phyloP scores from a whole-genome alignment of 225 moss, liverwort and hornwort species.

The Sphagnum tenellum region DNA sequence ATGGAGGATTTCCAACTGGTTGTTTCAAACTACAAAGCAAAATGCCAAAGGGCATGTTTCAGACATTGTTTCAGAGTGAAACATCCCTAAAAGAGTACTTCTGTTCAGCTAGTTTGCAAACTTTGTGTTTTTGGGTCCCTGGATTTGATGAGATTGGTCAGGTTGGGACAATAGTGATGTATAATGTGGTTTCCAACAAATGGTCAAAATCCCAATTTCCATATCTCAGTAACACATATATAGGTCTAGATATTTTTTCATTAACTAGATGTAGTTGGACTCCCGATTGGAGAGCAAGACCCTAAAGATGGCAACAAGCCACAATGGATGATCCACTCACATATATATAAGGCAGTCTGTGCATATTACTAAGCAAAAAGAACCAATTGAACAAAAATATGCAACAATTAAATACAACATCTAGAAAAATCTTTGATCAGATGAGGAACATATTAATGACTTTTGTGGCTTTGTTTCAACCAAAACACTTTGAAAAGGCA shows the following conservation, averaged over 20 bases:
- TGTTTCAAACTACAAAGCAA: slow-evolving; percentile 31
- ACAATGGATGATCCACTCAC: too few relatives aligned
- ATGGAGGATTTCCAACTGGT: slow-evolving; percentile 33
- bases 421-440: too few relatives aligned
- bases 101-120: slow-evolving; percentile 24
- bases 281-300: slow-evolving; percentile 17
- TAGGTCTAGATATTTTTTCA: slow-evolving; percentile 11
- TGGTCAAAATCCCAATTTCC: slow-evolving; percentile 48
- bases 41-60: slow-evolving; percentile 37
- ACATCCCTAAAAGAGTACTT: slow-evolving; percentile 31
- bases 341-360: too few relatives aligned
- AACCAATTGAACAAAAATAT: too few relatives aligned
- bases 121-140: slow-evolving; percentile 27
- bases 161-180: slow-evolving; percentile 25
- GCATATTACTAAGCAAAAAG: too few relatives aligned
- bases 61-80: slow-evolving; percentile 35
- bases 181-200: slow-evolving; percentile 29
- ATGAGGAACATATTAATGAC: too few relatives aligned
- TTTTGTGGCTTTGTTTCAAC: too few relatives aligned
- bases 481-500: too few relatives aligned
- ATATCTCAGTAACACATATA: slow-evolving; percentile 10
- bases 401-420: too few relatives aligned
- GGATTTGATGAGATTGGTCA: slow-evolving; percentile 24
- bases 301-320: not conserved
- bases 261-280: slow-evolving; percentile 32